These are phyloP conservation scores for Prosopis cineraria DNA, from an alignment of 306 rosid species.

Conservation along the genomic window DNA sequence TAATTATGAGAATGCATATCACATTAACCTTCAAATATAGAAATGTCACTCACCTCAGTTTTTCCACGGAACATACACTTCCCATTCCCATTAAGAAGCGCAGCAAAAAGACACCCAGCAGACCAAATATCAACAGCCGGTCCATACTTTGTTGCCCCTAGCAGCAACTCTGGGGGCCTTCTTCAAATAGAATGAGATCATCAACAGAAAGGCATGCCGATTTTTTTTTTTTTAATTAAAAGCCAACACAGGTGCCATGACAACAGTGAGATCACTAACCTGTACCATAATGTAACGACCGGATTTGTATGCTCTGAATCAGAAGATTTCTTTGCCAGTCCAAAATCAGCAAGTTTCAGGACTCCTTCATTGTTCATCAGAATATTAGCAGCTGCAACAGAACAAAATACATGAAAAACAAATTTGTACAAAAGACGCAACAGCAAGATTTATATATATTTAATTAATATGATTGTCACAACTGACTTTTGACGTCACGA, in stretches of 20 bases:
- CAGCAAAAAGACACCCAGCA: constrained; percentile 72
- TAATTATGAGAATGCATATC: neutral
- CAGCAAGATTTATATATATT: constrained; percentile 12
- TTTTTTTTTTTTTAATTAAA: too few relatives aligned
- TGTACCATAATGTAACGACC: constrained; percentile 68
- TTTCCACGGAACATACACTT: constrained; percentile 65
- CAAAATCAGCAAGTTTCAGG: constrained; percentile 73
- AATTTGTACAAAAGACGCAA: neutral
- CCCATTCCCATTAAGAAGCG: constrained; percentile 62
- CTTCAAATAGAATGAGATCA: constrained; percentile 40
- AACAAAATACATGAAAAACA: constrained; percentile 31
- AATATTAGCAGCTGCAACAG: constrained; percentile 60
- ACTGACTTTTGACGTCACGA: constrained; percentile 71
- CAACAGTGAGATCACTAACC: constrained; percentile 37
- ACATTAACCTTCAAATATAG: neutral
- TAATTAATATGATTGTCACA: constrained; percentile 8
- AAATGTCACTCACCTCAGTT: constrained; percentile 53
- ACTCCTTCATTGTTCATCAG: constrained; percentile 71
- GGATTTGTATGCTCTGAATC: constrained; percentile 53
- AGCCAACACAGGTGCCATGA: neutral
- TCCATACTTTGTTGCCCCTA: constrained; percentile 70
- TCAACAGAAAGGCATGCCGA: neutral
- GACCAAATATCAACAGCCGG: constrained; percentile 81
- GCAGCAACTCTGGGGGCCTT: constrained; percentile 73
- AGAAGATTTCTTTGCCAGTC: constrained; percentile 55